Base-by-base conservation (phyloP, 202 grass and related monocot genomes). In the Eragrostis tef region DNA sequence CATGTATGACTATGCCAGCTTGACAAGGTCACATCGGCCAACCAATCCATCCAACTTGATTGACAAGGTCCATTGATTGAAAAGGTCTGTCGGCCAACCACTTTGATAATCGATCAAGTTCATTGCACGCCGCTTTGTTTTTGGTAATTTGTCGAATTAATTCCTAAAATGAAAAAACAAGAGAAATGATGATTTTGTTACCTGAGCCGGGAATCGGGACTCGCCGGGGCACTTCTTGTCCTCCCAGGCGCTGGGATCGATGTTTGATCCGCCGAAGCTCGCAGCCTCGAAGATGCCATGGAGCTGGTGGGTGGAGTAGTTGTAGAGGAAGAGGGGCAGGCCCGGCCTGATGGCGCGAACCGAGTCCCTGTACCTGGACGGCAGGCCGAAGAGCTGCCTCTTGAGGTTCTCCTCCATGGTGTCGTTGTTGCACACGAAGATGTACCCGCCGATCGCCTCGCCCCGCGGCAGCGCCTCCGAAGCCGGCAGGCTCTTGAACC, bases 341-440 rank as follows among this genome's bases (percentile, higher is more conserved):
- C 97, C 97, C 2, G 97, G 97, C 52, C 86, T 92, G 34, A 99
- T 99, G 2, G 97, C 89, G 75, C 97, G 85, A 22, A 99, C 97
- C 11, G 97, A 99, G 73, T 99, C 97, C 47, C 97, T 93, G 86
- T 99, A 99, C 64, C 97, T 94, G 1, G 97, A 91, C 14, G 97
- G 97, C 77, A 99, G 58, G 34, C 97, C 97, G 79, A 99, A 99
- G 56, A 96, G 93, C 80, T 92, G 87, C 51, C 93, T 88, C 57
- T 84, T 88, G 79, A 99, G 97, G 81, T 99, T 96, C 84, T 99
- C 97, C 61, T 95, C 91, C 97, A 99, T 99, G 83, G 97, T 99
- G 74, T 99, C 96, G 80, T 96, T 96, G 87, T 99, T 99, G 83
- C 96, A 99, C 77, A 99, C 96, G 60, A 99, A 99, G 80, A 96